These are phyloP conservation scores for Suhomyces guaymorum DNA, from an alignment of 1,139 yeast genomes.

Conservation along the genomic window DNA sequence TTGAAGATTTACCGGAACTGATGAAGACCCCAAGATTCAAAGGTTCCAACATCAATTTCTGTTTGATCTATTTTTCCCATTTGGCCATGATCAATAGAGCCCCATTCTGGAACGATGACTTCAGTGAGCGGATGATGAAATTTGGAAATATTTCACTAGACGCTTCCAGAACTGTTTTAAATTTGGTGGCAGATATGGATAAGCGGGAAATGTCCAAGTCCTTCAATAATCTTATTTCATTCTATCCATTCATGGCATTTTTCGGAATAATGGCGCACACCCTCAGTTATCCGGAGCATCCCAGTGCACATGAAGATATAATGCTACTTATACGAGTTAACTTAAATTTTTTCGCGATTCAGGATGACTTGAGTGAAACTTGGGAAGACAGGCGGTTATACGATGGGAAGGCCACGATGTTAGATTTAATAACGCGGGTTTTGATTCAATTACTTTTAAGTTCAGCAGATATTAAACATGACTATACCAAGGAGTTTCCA, in stretches of 20 bases:
- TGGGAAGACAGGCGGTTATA: constrained; percentile 12
- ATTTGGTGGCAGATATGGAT: constrained; percentile 11
- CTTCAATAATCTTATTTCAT: constrained; percentile 32
- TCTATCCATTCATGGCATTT: constrained; percentile 26
- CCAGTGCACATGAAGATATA: constrained; percentile 16
- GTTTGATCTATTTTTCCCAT: constrained; percentile 14
- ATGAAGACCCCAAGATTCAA: constrained; percentile 6
- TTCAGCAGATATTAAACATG: constrained; percentile 13
- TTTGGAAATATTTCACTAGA: constrained; percentile 15
- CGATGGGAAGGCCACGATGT: constrained; percentile 13
- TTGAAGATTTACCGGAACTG: too few species aligned
- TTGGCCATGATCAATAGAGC: constrained; percentile 16
- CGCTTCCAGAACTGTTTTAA: constrained; percentile 14
- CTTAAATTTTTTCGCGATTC: constrained; percentile 17
- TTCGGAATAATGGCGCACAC: constrained; percentile 11
- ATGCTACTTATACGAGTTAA: constrained; percentile 17
- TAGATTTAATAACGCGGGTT: constrained; percentile 18
- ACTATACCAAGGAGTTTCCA: constrained; percentile 16
- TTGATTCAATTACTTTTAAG: constrained; percentile 23
- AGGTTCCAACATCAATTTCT: constrained; percentile 11
- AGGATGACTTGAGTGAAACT: constrained; percentile 2
- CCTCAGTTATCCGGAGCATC: constrained; percentile 7
- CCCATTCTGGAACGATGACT: constrained; percentile 12
- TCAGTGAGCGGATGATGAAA: constrained; percentile 6
- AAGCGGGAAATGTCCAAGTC: constrained; percentile 21